Base-by-base conservation (phyloP, 2,329 filamentous ascomycete genomes). In the Exophiala dermatitidis region DNA sequence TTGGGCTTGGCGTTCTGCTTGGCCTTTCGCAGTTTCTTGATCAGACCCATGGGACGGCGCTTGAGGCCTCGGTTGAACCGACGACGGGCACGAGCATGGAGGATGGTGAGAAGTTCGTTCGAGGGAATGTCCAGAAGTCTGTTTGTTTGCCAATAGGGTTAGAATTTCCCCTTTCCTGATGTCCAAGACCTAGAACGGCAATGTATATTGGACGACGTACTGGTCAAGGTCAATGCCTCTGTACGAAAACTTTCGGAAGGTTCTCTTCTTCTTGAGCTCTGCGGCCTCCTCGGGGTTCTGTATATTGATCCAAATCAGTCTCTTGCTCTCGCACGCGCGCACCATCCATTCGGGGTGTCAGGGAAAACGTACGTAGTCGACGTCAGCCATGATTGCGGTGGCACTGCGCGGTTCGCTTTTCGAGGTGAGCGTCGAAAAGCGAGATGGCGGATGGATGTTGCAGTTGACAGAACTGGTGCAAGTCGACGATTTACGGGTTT, bases 21-120 rank as follows among this genome's bases (percentile, higher is more conserved):
- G 68, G 93, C 86, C 84, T 96, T 97, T 77, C 93, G 91, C 71
- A 98, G 89, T 86, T 98, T 98, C 89, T 97, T 97, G 85, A 98
- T 97, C 72, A 98, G 82, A 70, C 93, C 93, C 93, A 98, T 97
- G 71, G 93, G 93, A 83, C 95, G 95, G 82, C 93, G 90, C 88
- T 97, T 98, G 71, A 98, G 86, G 71, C 93, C 93, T 68, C 93
- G 91, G 87, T 97, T 97, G 87, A 98, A 97, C 75, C 94, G 85
- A 77, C 93, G 86, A 74, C 93, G 91, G 74, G 93, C 93, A 75
- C 93, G 93, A 72, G 93, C 93, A 82, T 98, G 93, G 72, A 98
- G 90, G 75, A 98, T 88, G 86, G 96, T 90, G 72, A 93, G 90
- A 77, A 98, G 90, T 80, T 97, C 88, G 77, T 97, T 93, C 72